A percentile compares a stretch with the other conserved stretches of the same genome.
Conservation (phyloP, 1,139 yeast species). For the Yamadazyma buinensis region DNA sequence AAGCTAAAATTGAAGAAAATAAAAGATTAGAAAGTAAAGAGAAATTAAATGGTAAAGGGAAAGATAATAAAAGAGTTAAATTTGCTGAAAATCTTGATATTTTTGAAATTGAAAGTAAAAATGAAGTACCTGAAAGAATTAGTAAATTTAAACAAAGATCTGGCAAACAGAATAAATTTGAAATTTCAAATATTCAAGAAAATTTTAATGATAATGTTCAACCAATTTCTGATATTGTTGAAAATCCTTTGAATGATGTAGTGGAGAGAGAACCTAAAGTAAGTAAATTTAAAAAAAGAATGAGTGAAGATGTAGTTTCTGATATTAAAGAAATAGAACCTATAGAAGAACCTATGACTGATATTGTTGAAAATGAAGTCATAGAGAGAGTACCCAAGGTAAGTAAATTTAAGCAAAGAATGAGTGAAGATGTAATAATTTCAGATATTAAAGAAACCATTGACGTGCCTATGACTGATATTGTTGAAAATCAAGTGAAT, state of each 20-base stretch:
- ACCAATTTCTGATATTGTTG: background rate
- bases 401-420: slow-evolving; percentile 1
- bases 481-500: background rate
- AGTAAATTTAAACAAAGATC: slow-evolving; percentile 23
- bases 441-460: background rate
- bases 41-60: slow-evolving; percentile 1
- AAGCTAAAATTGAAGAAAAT: slow-evolving; percentile 1
- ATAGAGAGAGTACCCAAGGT: background rate
- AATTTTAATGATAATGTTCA: too few relatives aligned
- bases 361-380: slow-evolving; percentile 1
- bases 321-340: slow-evolving; percentile 8
- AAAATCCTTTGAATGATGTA: slow-evolving; percentile 6
- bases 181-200: too few relatives aligned
- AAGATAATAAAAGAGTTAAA: slow-evolving; percentile 44
- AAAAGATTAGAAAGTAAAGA: background rate
- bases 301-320: slow-evolving; percentile 2
- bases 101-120: slow-evolving; percentile 58
- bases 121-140: slow-evolving; percentile 34
- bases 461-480: background rate
- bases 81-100: slow-evolving; percentile 51
- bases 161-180: too few relatives aligned
- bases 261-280: background rate
- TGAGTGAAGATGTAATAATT: too few relatives aligned
- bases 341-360: slow-evolving; percentile 2
- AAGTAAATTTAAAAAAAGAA: too few relatives aligned